Evolutionary conservation across 495 filamentous ascomycete genomes (phyloP), one percentile per base, ranked within the genome.

Genomic region (Daldinia loculata): DNA sequence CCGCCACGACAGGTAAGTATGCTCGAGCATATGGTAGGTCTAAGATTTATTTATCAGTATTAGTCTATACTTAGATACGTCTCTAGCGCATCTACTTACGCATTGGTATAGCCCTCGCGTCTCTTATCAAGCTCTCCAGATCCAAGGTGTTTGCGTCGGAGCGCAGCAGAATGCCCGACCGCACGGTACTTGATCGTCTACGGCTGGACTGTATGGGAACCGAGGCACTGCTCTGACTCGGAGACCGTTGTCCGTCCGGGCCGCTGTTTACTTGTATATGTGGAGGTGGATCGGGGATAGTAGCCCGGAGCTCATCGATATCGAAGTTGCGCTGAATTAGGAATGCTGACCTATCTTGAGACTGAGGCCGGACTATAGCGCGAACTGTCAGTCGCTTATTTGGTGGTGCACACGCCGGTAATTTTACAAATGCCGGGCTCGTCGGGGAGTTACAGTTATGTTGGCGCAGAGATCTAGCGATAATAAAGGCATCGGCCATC

Each of bases 11-110:
- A 6, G 87, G 87, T 5, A 87, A 77, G 59, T 78, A 79, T 4
- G 81, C 78, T 0, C 80, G 77, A 0, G 84, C 85, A 66, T 88
- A 86, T 36, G 79, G 76, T 2, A 83, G 71, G 58, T 88, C 87
- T 39, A 51, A 65, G 0, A 12, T 36, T 9, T 6, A 2, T 62
- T 41, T 24, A 3, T 48, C 24, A 64, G 30, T 51, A 17, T 71
- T 63, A 56, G 22, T 19, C 3, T 26, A 36, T 24, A 3, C 8
- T 34, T 6, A 55, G 39, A 9, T 24, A 32, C 39, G 12, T 38
- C n/a, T 14, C 17, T 43, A 8, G 36, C 48, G 36, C 6, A 15
- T 48, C 19, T 15, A 82, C 84, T 80, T 72, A 86, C 84, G 82
- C 38, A 87, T 82, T 2, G 83, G 84, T 26, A 84, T 69, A 3